Conservation (phyloP, 2,329 filamentous ascomycete genomes). For the Phaeosphaeria sp. region DNA sequence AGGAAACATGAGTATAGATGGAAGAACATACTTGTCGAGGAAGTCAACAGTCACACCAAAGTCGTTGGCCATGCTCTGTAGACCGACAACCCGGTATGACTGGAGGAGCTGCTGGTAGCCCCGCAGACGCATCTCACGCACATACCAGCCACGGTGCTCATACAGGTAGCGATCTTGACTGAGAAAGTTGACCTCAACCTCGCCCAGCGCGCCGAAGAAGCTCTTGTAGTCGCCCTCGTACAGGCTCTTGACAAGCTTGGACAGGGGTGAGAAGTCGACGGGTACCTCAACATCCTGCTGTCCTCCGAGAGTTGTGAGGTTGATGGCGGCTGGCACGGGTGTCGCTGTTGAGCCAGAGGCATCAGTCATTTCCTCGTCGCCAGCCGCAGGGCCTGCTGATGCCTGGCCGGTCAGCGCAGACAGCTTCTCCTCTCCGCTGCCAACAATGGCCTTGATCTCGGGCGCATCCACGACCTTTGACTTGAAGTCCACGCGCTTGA, state of each 20-base stretch:
- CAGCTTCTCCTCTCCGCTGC: constrained; percentile 86
- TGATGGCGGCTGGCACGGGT: constrained; percentile 75
- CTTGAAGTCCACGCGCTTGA: constrained; percentile 99
- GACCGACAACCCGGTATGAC: constrained; percentile 95
- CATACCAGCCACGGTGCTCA: constrained; percentile 96
- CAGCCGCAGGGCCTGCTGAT: constrained; percentile 79
- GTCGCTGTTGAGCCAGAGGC: constrained; percentile 56
- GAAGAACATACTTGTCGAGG: constrained; percentile 75
- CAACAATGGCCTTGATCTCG: constrained; percentile 96
- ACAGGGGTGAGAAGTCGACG: constrained; percentile 87
- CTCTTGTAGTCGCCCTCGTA: constrained; percentile 94
- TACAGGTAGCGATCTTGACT: constrained; percentile 93
- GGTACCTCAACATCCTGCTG: constrained; percentile 80
- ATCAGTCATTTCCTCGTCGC: constrained; percentile 77
- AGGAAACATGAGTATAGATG: neutral
- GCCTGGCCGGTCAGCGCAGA: constrained; percentile 80
- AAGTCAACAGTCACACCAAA: constrained; percentile 98
- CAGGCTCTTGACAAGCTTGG: constrained; percentile 86
- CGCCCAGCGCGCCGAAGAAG: constrained; percentile 89
- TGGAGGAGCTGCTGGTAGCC: constrained; percentile 97
- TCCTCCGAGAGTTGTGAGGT: constrained; percentile 84
- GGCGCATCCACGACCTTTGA: constrained; percentile 97
- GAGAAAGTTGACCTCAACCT: constrained; percentile 92
- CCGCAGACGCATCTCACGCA: constrained; percentile 95
- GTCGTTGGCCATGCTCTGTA: constrained; percentile 95